Evolutionary conservation across 495 filamentous ascomycete species (phyloP).

Genomic region (Neurospora sp.): DNA sequence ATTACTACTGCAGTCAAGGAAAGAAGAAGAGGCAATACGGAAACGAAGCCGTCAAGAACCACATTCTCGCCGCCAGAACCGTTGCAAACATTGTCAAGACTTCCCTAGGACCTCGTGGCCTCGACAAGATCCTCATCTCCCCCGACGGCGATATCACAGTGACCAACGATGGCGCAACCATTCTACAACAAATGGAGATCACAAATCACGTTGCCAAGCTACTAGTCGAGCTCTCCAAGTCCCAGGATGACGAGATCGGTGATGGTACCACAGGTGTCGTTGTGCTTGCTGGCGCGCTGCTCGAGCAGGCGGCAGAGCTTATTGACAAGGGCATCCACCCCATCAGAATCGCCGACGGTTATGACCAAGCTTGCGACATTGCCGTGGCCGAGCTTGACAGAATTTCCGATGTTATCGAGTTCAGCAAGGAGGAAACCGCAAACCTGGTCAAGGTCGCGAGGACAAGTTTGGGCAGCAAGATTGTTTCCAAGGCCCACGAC

Average conservation of each 20-base stretch:
- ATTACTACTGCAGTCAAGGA: conserved; percentile 58
- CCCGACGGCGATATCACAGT: conserved; percentile 98
- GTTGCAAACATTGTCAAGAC: conserved; percentile 96
- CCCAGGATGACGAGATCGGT: conserved; percentile 97
- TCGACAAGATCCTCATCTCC: conserved; percentile 99
- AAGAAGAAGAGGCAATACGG: conserved; percentile 97
- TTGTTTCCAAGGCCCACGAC: conserved; percentile 97
- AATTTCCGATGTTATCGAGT: conserved; percentile 85
- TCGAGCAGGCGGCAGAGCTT: conserved; percentile 95
- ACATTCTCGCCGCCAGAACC: conserved; percentile 92
- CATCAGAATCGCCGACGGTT: conserved; percentile 95
- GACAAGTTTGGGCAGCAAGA: conserved; percentile 96
- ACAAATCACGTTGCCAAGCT: conserved; percentile 97
- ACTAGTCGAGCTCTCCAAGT: conserved; percentile 95
- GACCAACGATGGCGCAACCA: conserved; percentile 97
- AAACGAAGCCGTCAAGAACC: conserved; percentile 92
- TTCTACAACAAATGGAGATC: conserved; percentile 97
- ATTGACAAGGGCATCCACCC: conserved; percentile 99
- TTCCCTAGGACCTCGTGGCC: conserved; percentile 87
- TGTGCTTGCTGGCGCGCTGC: conserved; percentile 84
- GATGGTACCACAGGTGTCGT: conserved; percentile 98
- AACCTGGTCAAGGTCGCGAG: conserved; percentile 91
- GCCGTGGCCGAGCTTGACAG: conserved; percentile 83
- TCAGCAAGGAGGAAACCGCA: conserved; percentile 61
- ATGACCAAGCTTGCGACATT: conserved; percentile 94